Percentiles rank a stretch among this genome's conserved stretches.
Evolutionary conservation across 2,329 filamentous ascomycete species (phyloP).

Genomic region (Zarea fungicola): DNA sequence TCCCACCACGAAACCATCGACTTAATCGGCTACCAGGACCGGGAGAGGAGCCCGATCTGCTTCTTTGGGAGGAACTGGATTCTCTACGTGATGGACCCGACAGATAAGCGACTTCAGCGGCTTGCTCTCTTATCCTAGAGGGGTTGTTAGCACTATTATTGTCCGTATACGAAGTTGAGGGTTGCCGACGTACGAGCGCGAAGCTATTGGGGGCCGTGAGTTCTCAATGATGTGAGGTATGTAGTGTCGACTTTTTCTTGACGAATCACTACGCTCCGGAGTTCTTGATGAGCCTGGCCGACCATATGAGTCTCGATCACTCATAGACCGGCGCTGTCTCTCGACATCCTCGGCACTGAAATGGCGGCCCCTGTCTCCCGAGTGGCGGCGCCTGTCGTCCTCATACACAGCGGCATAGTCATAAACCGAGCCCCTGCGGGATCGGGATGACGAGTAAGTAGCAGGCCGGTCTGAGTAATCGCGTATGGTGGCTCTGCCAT

Average conservation of each 20-base stretch:
- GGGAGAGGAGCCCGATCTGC: conserved; percentile 21
- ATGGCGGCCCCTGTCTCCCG: conserved; percentile 1
- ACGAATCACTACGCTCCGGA: conserved; percentile 25
- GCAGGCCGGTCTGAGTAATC: conserved; percentile 1
- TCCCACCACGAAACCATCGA: conserved; percentile 22
- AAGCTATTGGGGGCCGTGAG: conserved; percentile 30
- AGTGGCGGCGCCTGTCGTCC: conserved; percentile 4
- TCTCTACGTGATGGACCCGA: conserved; percentile 5
- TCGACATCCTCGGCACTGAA: conserved; percentile 20
- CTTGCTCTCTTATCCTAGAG: neutral
- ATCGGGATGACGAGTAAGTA: conserved; percentile 4
- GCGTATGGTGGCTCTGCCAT: conserved; percentile 1
- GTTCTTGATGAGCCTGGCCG: conserved; percentile 24
- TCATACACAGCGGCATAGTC: conserved; percentile 2
- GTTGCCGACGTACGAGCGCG: conserved; percentile 27
- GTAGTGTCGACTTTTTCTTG: conserved; percentile 22
- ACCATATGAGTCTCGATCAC: conserved; percentile 24
- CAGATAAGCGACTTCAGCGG: conserved; percentile 1
- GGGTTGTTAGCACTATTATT: too few relatives aligned
- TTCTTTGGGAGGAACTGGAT: conserved; percentile 16
- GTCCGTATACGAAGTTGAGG: too few relatives aligned
- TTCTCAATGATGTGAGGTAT: conserved; percentile 27
- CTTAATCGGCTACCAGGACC: conserved; percentile 22
- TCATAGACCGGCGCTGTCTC: conserved; percentile 20
- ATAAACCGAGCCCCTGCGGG: conserved; percentile 9